phyloP scores from a whole-genome alignment of 2,329 filamentous ascomycete species.

The Coniochaeta ligniaria region DNA sequence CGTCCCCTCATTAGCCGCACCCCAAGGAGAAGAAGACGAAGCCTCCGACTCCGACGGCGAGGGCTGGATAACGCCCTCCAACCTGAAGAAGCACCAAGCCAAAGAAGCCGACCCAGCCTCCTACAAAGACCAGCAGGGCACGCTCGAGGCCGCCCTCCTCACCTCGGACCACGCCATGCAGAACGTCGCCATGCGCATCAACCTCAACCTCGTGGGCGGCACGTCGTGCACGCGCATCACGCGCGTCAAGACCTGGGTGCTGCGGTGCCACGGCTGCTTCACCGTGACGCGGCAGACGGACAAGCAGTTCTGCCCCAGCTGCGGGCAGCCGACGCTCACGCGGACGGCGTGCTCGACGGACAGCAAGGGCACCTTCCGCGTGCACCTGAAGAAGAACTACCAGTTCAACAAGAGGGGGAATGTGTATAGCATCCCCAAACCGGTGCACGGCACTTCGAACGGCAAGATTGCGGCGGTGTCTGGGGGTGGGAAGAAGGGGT shows the following conservation, averaged over 20 bases:
- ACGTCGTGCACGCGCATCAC: constrained; percentile 68
- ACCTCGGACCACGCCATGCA: constrained; percentile 98
- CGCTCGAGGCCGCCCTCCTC: constrained; percentile 81
- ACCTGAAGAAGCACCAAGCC: constrained; percentile 77
- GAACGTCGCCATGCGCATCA: constrained; percentile 91
- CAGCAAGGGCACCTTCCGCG: constrained; percentile 67
- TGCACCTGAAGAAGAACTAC: constrained; percentile 91
- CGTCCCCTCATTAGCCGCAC: constrained; percentile 30
- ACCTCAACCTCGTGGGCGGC: constrained; percentile 50
- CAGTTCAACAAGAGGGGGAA: constrained; percentile 94
- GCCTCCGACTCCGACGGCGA: constrained; percentile 45
- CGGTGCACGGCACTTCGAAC: constrained; percentile 71
- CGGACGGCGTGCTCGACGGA: constrained; percentile 83
- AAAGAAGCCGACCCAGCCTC: constrained; percentile 49
- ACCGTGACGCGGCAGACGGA: constrained; percentile 72
- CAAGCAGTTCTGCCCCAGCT: constrained; percentile 88
- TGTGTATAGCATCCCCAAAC: constrained; percentile 88
- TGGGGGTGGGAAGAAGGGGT: constrained; percentile 76
- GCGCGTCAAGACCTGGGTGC: constrained; percentile 78
- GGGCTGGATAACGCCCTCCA: constrained; percentile 91
- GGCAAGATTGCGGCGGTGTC: constrained; percentile 58
- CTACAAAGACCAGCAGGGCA: constrained; percentile 46
- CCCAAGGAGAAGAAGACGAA: constrained; percentile 10
- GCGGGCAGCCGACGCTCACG: constrained; percentile 80
- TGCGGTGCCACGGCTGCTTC: constrained; percentile 94